Base-by-base conservation (phyloP, 306 rosid species). In the Trifolium dubium region DNA sequence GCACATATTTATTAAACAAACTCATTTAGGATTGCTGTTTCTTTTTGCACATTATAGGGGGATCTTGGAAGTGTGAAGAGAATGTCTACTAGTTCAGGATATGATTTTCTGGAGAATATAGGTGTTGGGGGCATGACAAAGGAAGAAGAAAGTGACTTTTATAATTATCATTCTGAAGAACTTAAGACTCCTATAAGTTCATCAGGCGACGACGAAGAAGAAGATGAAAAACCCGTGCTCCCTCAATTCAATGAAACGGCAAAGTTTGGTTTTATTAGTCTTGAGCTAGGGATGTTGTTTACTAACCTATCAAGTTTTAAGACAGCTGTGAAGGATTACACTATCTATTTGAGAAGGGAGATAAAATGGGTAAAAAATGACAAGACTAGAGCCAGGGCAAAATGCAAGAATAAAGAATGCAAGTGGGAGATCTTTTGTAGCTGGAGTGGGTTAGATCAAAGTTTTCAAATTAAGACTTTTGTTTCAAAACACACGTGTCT, bases 341-440 rank as follows among this genome's bases (percentile, higher is more conserved):
- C 4, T 44, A 44, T 44, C 50, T 5, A 44, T 44, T 44, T 44
- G 14, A 12, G 13, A 44, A 44, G 6, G 50, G 50, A 44, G n/a
- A 44, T 44, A 11, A 44, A 44, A 44, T 44, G 50, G 50, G 50
- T 44, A 2, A 44, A 44, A 13, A 44, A 44, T 44, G 50, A 44
- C 6, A 44, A 44, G 50, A 43, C 13, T 43, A 43, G 49, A 44
- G 50, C 50, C 11, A 44, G 50, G n/a, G 50, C 50, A 44, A 44
- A 44, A 44, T 44, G 50, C 50, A 44, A 44, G 50, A 14, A 44
- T 11, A 5, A 44, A 44, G 50, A 44, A 10, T 44, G 50, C 50
- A 44, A 44, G n/a, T 44, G 50, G 50, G 50, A 44, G 50, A 44
- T 44, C 50, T 44, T 44, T 44, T 44, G 50, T 44, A 44, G 50